Conservation (phyloP, 1,284 basidiomycete genomes). For the Baeospora myosura region DNA sequence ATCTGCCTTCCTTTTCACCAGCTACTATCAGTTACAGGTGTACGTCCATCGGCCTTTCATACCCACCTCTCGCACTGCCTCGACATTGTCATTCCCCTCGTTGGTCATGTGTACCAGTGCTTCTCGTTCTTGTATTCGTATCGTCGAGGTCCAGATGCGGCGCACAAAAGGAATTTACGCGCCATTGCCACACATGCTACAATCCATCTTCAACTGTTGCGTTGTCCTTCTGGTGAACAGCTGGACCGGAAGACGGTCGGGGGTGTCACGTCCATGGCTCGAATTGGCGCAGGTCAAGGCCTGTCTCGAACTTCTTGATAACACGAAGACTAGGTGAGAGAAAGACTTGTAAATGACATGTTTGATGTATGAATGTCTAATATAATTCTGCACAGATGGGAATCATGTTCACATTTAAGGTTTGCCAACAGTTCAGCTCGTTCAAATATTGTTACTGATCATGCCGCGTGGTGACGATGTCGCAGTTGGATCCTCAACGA, state of each 20-base stretch:
- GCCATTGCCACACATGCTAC: too few species aligned
- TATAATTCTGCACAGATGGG: too few species aligned
- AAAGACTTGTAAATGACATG: too few species aligned
- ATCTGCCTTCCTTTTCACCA: not conserved
- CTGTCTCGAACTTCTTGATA: not conserved
- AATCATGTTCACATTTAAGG: too few species aligned
- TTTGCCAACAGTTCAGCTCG: too few species aligned
- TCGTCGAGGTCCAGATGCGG: conserved; percentile 16
- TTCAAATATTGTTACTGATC: too few species aligned
- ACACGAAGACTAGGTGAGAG: not conserved
- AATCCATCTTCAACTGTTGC: not conserved
- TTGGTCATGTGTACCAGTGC: conserved; percentile 3
- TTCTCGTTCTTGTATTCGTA: not conserved
- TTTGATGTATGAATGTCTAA: too few species aligned
- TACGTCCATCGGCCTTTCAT: conserved; percentile 3
- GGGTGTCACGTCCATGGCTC: not conserved
- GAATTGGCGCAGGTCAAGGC: not conserved
- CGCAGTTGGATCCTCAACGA: too few species aligned
- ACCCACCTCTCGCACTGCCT: not conserved
- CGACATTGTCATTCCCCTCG: conserved; percentile 3
- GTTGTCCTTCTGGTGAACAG: conserved; percentile 1
- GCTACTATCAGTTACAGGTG: conserved; percentile 1
- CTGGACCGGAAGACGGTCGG: not conserved
- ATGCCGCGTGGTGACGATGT: too few species aligned
- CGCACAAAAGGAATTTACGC: too few species aligned